Evolutionary conservation across 768 basidiomycete genomes (phyloP).

Genomic region (Lentinus tigrinus): DNA sequence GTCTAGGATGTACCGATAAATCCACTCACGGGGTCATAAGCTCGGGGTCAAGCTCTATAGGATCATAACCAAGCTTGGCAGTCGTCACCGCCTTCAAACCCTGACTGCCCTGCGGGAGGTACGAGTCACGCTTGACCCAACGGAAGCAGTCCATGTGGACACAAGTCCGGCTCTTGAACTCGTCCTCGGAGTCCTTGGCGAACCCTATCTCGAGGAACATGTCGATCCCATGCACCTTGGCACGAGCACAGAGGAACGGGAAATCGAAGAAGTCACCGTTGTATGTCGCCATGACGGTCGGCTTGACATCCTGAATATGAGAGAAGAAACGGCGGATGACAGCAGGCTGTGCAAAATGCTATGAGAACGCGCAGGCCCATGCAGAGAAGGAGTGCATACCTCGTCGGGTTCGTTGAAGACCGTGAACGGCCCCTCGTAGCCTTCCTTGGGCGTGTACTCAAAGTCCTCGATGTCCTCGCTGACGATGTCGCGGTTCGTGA

Average conservation of each 20-base stretch:
- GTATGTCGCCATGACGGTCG: conserved; percentile 96
- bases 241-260: conserved; percentile 87
- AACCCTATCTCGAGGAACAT: conserved; percentile 97
- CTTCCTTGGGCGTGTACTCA: conserved; percentile 97
- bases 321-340: conserved; percentile 87
- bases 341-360: conserved; percentile 52
- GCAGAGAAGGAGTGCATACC: conserved; percentile 41
- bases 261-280: conserved; percentile 99
- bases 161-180: conserved; percentile 90
- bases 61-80: conserved; percentile 93
- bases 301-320: conserved; percentile 90
- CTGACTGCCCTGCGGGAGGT: conserved; percentile 96
- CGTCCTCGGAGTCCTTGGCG: conserved; percentile 85
- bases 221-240: conserved; percentile 87
- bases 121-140: conserved; percentile 99
- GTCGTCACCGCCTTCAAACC: conserved; percentile 98
- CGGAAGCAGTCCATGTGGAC: conserved; percentile 99
- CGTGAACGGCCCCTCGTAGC: conserved; percentile 94
- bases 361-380: not conserved
- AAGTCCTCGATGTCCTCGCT: conserved; percentile 98
- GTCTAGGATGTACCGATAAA: not conserved
- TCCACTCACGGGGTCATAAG: conserved; percentile 97
- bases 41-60: conserved; percentile 96
- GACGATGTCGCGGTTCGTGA: conserved; percentile 97
- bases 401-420: conserved; percentile 95